phyloP scores from a whole-genome alignment of 2,329 filamentous ascomycete species.

The Ascomycota sp. region DNA sequence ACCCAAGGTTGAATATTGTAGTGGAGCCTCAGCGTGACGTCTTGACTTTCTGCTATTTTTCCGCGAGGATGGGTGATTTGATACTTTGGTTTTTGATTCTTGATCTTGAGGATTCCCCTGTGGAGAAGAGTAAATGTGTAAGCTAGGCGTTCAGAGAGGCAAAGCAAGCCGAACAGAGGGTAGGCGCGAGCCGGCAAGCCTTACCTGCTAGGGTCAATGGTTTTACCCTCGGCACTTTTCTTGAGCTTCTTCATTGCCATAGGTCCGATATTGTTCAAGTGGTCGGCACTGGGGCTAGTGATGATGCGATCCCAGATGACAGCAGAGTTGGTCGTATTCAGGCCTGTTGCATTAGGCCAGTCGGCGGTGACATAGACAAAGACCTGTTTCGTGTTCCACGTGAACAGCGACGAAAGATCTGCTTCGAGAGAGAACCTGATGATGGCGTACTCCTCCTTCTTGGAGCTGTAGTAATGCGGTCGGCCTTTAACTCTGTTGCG shows the following conservation, averaged over 20 bases:
- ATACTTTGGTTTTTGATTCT: constrained; percentile 84
- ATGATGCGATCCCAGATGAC: constrained; percentile 96
- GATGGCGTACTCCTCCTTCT: constrained; percentile 87
- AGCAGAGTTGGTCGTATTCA: constrained; percentile 38
- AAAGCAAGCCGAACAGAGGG: neutral
- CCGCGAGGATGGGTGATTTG: constrained; percentile 81
- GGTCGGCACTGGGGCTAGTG: constrained; percentile 43
- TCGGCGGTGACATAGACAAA: constrained; percentile 88
- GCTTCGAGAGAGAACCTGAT: constrained; percentile 84
- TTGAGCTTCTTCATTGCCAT: constrained; percentile 38
- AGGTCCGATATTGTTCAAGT: constrained; percentile 37
- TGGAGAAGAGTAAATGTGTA: neutral
- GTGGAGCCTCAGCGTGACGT: constrained; percentile 60
- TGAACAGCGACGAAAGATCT: constrained; percentile 80
- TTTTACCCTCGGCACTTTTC: constrained; percentile 35
- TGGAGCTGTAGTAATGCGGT: constrained; percentile 84
- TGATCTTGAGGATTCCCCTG: constrained; percentile 52
- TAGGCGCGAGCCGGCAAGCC: neutral
- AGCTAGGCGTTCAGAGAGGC: neutral
- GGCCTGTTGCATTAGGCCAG: constrained; percentile 23
- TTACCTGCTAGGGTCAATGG: constrained; percentile 33
- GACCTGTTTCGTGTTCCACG: constrained; percentile 97
- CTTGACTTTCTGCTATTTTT: constrained; percentile 46
- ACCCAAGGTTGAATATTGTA: constrained; percentile 99
- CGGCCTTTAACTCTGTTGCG: constrained; percentile 53